phyloP scores from a whole-genome alignment of 2,329 filamentous ascomycete species.

The Diplodia mutila region DNA sequence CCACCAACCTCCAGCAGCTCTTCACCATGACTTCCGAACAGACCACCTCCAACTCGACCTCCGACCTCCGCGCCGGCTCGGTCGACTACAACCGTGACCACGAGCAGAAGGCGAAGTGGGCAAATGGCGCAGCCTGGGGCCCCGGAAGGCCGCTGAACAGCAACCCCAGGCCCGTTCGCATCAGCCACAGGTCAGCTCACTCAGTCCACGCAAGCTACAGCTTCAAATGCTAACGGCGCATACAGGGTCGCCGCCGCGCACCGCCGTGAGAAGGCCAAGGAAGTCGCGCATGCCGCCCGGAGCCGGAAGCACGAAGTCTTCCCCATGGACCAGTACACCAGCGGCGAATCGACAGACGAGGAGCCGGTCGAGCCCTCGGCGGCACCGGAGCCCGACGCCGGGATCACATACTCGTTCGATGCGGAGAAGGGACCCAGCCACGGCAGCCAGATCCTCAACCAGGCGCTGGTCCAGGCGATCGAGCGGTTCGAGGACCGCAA shows the following conservation, averaged over 20 bases:
- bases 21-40: slow-evolving; percentile 51
- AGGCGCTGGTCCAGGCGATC: slow-evolving; percentile 61
- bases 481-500: slow-evolving; percentile 63
- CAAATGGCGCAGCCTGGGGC: slow-evolving; percentile 47
- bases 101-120: slow-evolving; percentile 57
- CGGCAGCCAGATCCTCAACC: slow-evolving; percentile 61
- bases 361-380: slow-evolving; percentile 49
- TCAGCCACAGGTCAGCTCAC: slow-evolving; percentile 27
- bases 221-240: neutral
- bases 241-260: slow-evolving; percentile 7
- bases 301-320: slow-evolving; percentile 46
- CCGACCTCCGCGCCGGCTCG: slow-evolving; percentile 59
- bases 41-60: slow-evolving; percentile 45
- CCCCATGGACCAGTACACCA: slow-evolving; percentile 32
- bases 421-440: slow-evolving; percentile 53
- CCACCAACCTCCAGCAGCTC: slow-evolving; percentile 30
- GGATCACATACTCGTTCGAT: slow-evolving; percentile 60
- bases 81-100: slow-evolving; percentile 57
- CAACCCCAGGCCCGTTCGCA: slow-evolving; percentile 43
- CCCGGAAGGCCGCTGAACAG: slow-evolving; percentile 42
- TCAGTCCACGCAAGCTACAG: no score
- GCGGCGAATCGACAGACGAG: slow-evolving; percentile 50
- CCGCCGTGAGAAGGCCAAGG: slow-evolving; percentile 23
- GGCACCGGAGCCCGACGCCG: slow-evolving; percentile 51
- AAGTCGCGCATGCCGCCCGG: slow-evolving; percentile 27